Evolutionary conservation across 352 stramenopile genomes (phyloP), one percentile per base, ranked within the genome.

Genomic region (Globisporangium ultimum): DNA sequence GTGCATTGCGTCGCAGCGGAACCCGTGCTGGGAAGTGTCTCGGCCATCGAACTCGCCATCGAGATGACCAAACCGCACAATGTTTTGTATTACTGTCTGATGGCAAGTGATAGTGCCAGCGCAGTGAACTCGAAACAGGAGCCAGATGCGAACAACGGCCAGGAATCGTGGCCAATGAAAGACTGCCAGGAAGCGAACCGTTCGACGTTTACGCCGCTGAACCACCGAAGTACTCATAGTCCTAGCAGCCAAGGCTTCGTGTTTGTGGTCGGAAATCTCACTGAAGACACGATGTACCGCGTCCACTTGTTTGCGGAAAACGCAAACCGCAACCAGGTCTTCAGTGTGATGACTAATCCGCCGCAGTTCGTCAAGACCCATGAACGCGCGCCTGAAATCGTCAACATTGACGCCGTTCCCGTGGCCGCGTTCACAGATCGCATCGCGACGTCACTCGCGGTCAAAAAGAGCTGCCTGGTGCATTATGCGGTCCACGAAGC

Each of bases 31-130:
- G 79, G 80, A 5, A 82, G 69, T 21, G 67, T 63, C 0, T 68
- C 73, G 12, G 70, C 67, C 32, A 53, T 91, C 10, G 46, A 81
- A 32, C 48, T 89, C 1, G 47, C 67, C 6, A 53, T 86, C 8
- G 64, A 60, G n/a, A 88, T 88, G 79, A 71, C 67, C 2, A 88
- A 91, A 49, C 67, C 72, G 2, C 45, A 55, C n/a, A 76, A 94
- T 47, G 48, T 87, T 9, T 59, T 94, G 10, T 76, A 73, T 38
- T 70, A 72, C 18, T 85, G 73, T 41, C 13, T 91, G 42, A 28
- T 48, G 14, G 38, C 7, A 15, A 42, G 15, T 0, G 15, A 22
- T 12, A 21, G 18, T 36, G 2, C 17, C 21, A 43, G 15, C n/a
- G 49, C 47, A 21, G 24, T 32, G 24, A 5, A 32, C 24, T 5